Percentiles rank a stretch among this genome's conserved stretches.
Conservation (phyloP, 306 rosid species). For the Medicago truncatula region MtrunA17r5.0-ANR NC_053046.1:34183501-34184000, state of each 20-base stretch:
- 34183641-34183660: conserved; percentile 43
- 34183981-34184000: background rate
- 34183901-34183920: conserved; percentile 54
- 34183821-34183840: conserved; percentile 14
- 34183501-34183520: too few species aligned
- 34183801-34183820: background rate
- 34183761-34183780: conserved; percentile 78
- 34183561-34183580: too few species aligned
- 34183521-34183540: too few species aligned
- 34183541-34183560: too few species aligned
- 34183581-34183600: too few species aligned
- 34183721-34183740: conserved; percentile 35
- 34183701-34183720: conserved; percentile 37
- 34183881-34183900: conserved; percentile 77
- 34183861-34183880: conserved; percentile 63
- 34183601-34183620: background rate
- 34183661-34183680: conserved; percentile 59
- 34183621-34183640: conserved; percentile 31
- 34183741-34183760: conserved; percentile 57
- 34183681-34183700: conserved; percentile 48
- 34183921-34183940: conserved; percentile 60
- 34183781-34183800: conserved; percentile 59
- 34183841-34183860: conserved; percentile 26
- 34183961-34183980: background rate
- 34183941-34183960: conserved; percentile 58